Percentiles rank a stretch among this genome's conserved stretches.
These are phyloP conservation scores for Aspergillus biplanus DNA, from an alignment of 495 filamentous ascomycete genomes.

Conservation along the genomic window DNA sequence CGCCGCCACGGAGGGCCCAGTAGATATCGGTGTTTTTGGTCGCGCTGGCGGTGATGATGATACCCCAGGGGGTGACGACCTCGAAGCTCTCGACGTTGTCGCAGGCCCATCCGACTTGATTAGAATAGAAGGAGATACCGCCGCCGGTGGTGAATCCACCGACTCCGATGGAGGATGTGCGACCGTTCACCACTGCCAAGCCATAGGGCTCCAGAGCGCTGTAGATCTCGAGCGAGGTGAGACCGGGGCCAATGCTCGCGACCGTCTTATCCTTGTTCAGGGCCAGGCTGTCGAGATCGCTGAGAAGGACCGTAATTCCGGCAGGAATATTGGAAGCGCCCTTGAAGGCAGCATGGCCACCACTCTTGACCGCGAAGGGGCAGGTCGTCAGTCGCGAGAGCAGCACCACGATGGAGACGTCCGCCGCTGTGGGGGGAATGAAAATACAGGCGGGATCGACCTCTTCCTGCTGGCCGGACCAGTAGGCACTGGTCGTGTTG, in stretches of 20 bases:
- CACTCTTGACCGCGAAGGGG: slow-evolving; percentile 48
- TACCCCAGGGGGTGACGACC: slow-evolving; percentile 49
- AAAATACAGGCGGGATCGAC: slow-evolving; percentile 32
- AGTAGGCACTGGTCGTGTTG: slow-evolving; percentile 37
- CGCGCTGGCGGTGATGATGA: slow-evolving; percentile 43
- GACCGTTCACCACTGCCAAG: slow-evolving; percentile 57
- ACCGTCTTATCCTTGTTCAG: slow-evolving; percentile 9
- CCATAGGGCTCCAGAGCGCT: slow-evolving; percentile 49
- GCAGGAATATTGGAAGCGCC: slow-evolving; percentile 29
- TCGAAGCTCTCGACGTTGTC: slow-evolving; percentile 51
- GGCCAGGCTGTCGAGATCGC: background rate
- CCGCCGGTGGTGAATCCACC: slow-evolving; percentile 52
- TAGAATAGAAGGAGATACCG: slow-evolving; percentile 43
- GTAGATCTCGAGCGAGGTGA: slow-evolving; percentile 51
- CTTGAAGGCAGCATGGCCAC: slow-evolving; percentile 40
- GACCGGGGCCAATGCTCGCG: slow-evolving; percentile 34
- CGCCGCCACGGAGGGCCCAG: slow-evolving; percentile 57
- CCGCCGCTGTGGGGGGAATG: slow-evolving; percentile 24
- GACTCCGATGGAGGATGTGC: slow-evolving; percentile 58
- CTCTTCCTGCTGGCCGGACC: slow-evolving; percentile 49
- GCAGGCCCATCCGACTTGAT: slow-evolving; percentile 53
- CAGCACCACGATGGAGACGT: slow-evolving; percentile 28
- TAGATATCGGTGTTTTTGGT: slow-evolving; percentile 48
- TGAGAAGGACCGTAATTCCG: slow-evolving; percentile 33
- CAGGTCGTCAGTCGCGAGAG: slow-evolving; percentile 25